Evolutionary conservation across 352 stramenopile genomes (phyloP).

Genomic region (Phytophthora hibernalis): DNA sequence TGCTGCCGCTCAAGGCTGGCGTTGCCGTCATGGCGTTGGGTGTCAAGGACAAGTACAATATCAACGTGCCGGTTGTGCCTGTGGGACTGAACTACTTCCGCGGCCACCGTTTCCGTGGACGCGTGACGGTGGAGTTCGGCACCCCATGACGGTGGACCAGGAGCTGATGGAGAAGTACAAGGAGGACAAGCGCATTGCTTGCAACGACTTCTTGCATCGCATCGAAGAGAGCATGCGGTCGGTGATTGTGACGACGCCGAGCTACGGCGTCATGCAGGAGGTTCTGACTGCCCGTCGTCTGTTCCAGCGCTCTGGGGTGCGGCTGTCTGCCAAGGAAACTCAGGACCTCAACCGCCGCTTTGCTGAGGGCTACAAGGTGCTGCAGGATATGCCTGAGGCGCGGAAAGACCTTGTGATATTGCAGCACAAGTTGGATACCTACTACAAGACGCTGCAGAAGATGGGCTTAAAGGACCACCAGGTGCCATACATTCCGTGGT

Average conservation of each 20-base stretch:
- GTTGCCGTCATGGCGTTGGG: conserved; percentile 98
- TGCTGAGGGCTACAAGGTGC: conserved; percentile 89
- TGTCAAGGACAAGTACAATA: conserved; percentile 96
- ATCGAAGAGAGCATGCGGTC: conserved; percentile 88
- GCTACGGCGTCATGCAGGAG: conserved; percentile 96
- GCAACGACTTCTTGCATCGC: conserved; percentile 84
- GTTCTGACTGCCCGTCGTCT: conserved; percentile 96
- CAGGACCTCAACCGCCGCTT: conserved; percentile 93
- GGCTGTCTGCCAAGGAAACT: conserved; percentile 90
- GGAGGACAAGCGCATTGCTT: conserved; percentile 81
- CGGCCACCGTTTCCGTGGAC: conserved; percentile 95
- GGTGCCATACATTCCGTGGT: conserved; percentile 88
- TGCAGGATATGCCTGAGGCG: conserved; percentile 73
- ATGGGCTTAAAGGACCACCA: conserved; percentile 94
- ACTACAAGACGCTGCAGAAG: conserved; percentile 84
- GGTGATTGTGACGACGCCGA: conserved; percentile 97
- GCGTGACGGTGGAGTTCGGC: conserved; percentile 97
- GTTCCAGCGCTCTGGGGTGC: conserved; percentile 91
- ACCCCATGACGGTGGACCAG: conserved; percentile 88
- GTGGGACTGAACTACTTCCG: conserved; percentile 99
- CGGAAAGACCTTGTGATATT: conserved; percentile 65
- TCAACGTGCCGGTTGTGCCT: conserved; percentile 96
- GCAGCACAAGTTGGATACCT: conserved; percentile 83
- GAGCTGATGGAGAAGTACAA: conserved; percentile 91
- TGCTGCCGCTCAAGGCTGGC: conserved; percentile 97